These are phyloP conservation scores for Leccinum pellstonianum DNA, from an alignment of 768 basidiomycete species.

Conservation along the genomic window DNA sequence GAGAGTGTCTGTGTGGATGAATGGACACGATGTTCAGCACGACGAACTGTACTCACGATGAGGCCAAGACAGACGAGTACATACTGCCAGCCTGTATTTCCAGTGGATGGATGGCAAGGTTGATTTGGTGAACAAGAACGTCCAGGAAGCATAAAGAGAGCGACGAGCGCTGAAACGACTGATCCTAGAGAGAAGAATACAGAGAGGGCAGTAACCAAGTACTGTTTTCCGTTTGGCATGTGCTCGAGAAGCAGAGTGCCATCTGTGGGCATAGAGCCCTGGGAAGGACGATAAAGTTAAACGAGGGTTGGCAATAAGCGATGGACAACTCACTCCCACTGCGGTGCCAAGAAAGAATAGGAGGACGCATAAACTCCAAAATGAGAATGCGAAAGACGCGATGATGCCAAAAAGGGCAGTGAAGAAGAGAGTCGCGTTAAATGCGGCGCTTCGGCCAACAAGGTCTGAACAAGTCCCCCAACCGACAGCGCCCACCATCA, in stretches of 20 bases:
- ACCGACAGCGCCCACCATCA: slow-evolving; percentile 92
- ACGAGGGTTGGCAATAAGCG: neutral
- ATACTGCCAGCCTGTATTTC: slow-evolving; percentile 90
- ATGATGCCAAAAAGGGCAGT: slow-evolving; percentile 86
- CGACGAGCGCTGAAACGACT: slow-evolving; percentile 80
- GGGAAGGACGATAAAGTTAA: neutral
- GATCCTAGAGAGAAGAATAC: slow-evolving; percentile 97
- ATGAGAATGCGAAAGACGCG: slow-evolving; percentile 72
- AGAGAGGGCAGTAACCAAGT: slow-evolving; percentile 87
- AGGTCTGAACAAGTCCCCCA: slow-evolving; percentile 96
- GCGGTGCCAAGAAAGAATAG: slow-evolving; percentile 90
- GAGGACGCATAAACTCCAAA: slow-evolving; percentile 64
- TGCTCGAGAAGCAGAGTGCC: slow-evolving; percentile 92
- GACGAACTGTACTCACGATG: slow-evolving; percentile 60
- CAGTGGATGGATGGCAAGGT: slow-evolving; percentile 61
- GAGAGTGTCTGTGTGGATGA: slow-evolving; percentile 60
- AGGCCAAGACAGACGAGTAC: slow-evolving; percentile 75
- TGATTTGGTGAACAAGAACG: slow-evolving; percentile 57
- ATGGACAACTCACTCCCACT: slow-evolving; percentile 70
- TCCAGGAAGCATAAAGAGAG: slow-evolving; percentile 73
- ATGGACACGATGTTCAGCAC: slow-evolving; percentile 2
- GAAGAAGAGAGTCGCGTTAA: slow-evolving; percentile 90
- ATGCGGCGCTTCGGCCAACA: slow-evolving; percentile 83
- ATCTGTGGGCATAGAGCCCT: slow-evolving; percentile 97
- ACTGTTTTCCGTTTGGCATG: slow-evolving; percentile 88